Base-by-base conservation (phyloP, 2,329 filamentous ascomycete genomes). In the Helotiales sp. region DNA sequence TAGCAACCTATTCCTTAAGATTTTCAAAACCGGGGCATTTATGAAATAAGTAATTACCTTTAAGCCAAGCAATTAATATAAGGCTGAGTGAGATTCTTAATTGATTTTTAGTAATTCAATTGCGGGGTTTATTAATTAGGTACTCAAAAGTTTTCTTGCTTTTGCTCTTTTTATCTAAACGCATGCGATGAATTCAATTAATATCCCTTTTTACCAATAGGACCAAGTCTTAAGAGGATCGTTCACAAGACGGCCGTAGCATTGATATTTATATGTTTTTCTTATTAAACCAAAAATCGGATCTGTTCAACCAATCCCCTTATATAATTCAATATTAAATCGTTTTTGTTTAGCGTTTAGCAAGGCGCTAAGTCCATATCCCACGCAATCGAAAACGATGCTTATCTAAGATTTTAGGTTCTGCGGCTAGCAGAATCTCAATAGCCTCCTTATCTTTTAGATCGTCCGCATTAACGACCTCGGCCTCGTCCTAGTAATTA, bases 91-190 rank as follows among this genome's bases (percentile, higher is more conserved):
- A 73, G 66, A 72, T 71, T 70, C 54, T 66, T 64, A 73, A 37
- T 67, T 73, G 64, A 71, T 70, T 65, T 69, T 71, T 28, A 70
- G 65, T 70, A 58, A 71, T 64, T 65, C 50, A 72, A 45, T 26
- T 45, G 34, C 17, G 30, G 61, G 45, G n/a, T n/a, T 65, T 26
- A 66, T 70, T 50, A 63, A 72, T 66, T 28, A 71, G 50, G 66
- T 71, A 72, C 67, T 73, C 66, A 60, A 72, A 72, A 71, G 63
- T 22, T 62, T 70, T 73, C 45, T 40, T 69, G 68, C 69, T 63
- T 71, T 69, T 71, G 63, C 61, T 63, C 15, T 32, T 10, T 34
- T 26, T 24, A 62, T 30, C 63, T 63, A 0, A 68, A 59, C 63
- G 66, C 59, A 70, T 73, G 20, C 22, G 20, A 63, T 64, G 45